phyloP scores from a whole-genome alignment of 352 stramenopile genomes.

The Pythium utonaiense region DNA sequence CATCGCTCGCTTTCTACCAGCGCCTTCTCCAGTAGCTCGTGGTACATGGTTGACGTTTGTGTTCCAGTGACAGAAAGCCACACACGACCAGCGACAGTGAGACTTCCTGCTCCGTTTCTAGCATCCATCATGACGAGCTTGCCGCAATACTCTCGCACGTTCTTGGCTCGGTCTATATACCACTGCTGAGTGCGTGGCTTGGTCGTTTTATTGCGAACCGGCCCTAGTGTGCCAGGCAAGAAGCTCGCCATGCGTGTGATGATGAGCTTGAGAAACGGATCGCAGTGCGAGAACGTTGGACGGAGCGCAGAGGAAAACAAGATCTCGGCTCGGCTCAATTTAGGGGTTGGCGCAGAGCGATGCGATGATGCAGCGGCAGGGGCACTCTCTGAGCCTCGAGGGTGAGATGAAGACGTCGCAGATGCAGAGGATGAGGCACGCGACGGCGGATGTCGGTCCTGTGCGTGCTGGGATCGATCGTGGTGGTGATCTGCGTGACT shows the following conservation, averaged over 20 bases:
- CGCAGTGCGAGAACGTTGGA: slow-evolving; percentile 46
- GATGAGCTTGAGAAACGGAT: slow-evolving; percentile 43
- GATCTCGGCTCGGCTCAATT: not conserved
- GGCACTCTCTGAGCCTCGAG: not conserved
- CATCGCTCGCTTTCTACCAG: slow-evolving; percentile 41
- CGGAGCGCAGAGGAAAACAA: slow-evolving; percentile 23
- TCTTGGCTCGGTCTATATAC: slow-evolving; percentile 61
- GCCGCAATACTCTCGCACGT: slow-evolving; percentile 40
- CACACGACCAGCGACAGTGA: slow-evolving; percentile 44
- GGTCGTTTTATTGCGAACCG: slow-evolving; percentile 61
- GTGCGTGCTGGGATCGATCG: not conserved
- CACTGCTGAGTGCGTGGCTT: slow-evolving; percentile 70
- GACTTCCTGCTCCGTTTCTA: slow-evolving; percentile 27
- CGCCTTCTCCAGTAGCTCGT: slow-evolving; percentile 45
- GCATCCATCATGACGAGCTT: slow-evolving; percentile 41
- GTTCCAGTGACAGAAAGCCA: slow-evolving; percentile 43
- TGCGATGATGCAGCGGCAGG: not conserved
- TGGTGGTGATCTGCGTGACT: not conserved
- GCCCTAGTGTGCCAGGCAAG: slow-evolving; percentile 41
- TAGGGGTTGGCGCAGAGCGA: not conserved
- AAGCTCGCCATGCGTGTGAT: slow-evolving; percentile 55
- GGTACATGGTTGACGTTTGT: slow-evolving; percentile 45
- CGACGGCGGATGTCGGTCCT: slow-evolving; percentile 1
- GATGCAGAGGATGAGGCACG: not conserved
- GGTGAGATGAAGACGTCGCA: not conserved